phyloP scores from a whole-genome alignment of 352 stramenopile genomes.

The Phytopythium boreale region DNA sequence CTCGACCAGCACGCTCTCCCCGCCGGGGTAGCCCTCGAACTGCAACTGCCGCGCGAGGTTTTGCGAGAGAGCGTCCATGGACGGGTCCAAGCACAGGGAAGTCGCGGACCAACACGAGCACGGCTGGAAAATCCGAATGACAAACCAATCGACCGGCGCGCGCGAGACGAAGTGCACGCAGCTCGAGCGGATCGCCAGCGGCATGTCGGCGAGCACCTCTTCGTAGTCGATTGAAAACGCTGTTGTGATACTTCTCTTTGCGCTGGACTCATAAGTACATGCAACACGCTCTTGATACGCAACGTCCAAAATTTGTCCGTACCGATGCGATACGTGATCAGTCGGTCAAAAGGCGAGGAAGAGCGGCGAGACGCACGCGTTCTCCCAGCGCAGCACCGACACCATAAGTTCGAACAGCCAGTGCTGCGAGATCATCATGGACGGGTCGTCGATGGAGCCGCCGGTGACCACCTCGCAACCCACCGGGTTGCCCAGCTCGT shows the following conservation, averaged over 20 bases:
- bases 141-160: constrained; percentile 31
- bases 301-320: not conserved
- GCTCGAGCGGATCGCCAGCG: constrained; percentile 41
- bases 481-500: constrained; percentile 26
- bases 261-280: too few species aligned
- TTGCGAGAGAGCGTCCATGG: constrained; percentile 17
- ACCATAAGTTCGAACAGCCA: constrained; percentile 71
- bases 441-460: constrained; percentile 46
- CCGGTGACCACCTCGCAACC: constrained; percentile 55
- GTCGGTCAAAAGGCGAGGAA: constrained; percentile 28
- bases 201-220: constrained; percentile 43
- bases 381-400: constrained; percentile 61
- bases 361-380: constrained; percentile 36
- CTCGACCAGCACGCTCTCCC: constrained; percentile 57
- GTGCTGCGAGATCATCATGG: constrained; percentile 48
- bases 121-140: constrained; percentile 31
- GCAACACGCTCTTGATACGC: not conserved
- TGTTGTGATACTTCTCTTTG: too few species aligned
- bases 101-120: constrained; percentile 13
- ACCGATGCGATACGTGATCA: not conserved
- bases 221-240: constrained; percentile 62
- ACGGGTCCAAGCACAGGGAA: not conserved
- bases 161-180: constrained; percentile 41
- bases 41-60: constrained; percentile 38
- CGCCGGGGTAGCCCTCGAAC: constrained; percentile 66